phyloP scores from a whole-genome alignment of 2,329 filamentous ascomycete genomes.

The Fusarium acutatum region DNA sequence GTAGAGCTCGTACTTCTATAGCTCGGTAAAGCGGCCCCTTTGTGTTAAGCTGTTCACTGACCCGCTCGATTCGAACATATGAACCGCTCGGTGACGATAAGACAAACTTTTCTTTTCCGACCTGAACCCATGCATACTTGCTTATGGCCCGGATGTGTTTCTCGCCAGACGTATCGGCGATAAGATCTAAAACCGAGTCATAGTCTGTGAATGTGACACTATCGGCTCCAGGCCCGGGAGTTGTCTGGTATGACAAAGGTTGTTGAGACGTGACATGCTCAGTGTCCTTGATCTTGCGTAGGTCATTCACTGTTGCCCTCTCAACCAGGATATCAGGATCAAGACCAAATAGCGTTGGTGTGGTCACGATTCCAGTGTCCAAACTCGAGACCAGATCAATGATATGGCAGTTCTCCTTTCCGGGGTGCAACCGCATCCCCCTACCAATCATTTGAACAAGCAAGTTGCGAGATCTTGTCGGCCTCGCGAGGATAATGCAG shows the following conservation, averaged over 20 bases:
- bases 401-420: slow-evolving; percentile 89
- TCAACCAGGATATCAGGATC: slow-evolving; percentile 82
- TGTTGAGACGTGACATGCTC: slow-evolving; percentile 46
- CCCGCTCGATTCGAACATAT: slow-evolving; percentile 62
- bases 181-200: slow-evolving; percentile 88
- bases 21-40: slow-evolving; percentile 51
- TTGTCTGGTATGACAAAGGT: slow-evolving; percentile 11
- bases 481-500: slow-evolving; percentile 86
- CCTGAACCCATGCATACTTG: slow-evolving; percentile 81
- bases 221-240: slow-evolving; percentile 32
- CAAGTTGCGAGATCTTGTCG: slow-evolving; percentile 91
- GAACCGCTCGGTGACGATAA: slow-evolving; percentile 73
- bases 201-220: slow-evolving; percentile 88
- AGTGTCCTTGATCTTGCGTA: slow-evolving; percentile 63
- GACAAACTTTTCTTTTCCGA: slow-evolving; percentile 75
- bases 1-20: slow-evolving; percentile 59
- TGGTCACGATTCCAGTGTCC: slow-evolving; percentile 84
- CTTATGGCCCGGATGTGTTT: slow-evolving; percentile 81
- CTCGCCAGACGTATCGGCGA: slow-evolving; percentile 82
- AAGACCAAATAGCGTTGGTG: slow-evolving; percentile 91
- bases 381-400: slow-evolving; percentile 95
- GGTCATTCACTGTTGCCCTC: slow-evolving; percentile 68
- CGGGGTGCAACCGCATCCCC: slow-evolving; percentile 83
- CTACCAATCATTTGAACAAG: slow-evolving; percentile 98
- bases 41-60: slow-evolving; percentile 34